These are phyloP conservation scores for Lactuca sativa DNA, from an alignment of 129 eudicot genomes.

Conservation along the genomic window DNA sequence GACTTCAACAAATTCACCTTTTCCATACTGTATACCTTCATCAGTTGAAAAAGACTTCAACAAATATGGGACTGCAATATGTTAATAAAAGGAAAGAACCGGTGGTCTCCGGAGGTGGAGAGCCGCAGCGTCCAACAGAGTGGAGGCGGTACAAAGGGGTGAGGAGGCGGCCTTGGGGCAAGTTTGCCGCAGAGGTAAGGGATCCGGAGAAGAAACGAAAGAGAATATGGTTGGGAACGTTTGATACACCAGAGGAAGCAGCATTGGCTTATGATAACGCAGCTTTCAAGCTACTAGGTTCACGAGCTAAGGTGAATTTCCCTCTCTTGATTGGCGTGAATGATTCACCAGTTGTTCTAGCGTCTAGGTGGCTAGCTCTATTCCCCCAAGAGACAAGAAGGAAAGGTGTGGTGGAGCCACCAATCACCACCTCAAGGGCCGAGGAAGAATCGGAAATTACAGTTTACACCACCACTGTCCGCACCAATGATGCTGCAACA, in stretches of 20 bases:
- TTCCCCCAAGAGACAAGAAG: neutral
- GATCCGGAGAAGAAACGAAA: slow-evolving; percentile 30
- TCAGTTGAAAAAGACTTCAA: neutral
- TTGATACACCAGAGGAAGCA: slow-evolving; percentile 33
- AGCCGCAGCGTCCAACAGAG: slow-evolving; percentile 3
- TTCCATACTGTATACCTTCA: neutral
- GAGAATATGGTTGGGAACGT: slow-evolving; percentile 38
- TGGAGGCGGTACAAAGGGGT: slow-evolving; percentile 35
- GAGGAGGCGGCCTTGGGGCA: slow-evolving; percentile 39
- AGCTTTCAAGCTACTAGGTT: slow-evolving; percentile 35
- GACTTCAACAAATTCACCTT: neutral
- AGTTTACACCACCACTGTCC: neutral
- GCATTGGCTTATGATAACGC: slow-evolving; percentile 39
- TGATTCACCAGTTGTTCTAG: slow-evolving; percentile 10
- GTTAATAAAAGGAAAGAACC: slow-evolving; percentile 8
- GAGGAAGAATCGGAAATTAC: slow-evolving; percentile 8
- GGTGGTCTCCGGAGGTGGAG: neutral
- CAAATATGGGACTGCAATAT: slow-evolving; percentile 17
- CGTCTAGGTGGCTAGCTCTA: slow-evolving; percentile 10
- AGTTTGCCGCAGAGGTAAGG: slow-evolving; percentile 37
- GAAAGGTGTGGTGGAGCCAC: slow-evolving; percentile 1
- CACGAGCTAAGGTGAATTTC: slow-evolving; percentile 40
- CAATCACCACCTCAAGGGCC: neutral
- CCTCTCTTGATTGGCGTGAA: slow-evolving; percentile 28
- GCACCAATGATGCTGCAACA: neutral